phyloP scores from a whole-genome alignment of 352 stramenopile species.

The Globisporangium sylvaticum region DNA sequence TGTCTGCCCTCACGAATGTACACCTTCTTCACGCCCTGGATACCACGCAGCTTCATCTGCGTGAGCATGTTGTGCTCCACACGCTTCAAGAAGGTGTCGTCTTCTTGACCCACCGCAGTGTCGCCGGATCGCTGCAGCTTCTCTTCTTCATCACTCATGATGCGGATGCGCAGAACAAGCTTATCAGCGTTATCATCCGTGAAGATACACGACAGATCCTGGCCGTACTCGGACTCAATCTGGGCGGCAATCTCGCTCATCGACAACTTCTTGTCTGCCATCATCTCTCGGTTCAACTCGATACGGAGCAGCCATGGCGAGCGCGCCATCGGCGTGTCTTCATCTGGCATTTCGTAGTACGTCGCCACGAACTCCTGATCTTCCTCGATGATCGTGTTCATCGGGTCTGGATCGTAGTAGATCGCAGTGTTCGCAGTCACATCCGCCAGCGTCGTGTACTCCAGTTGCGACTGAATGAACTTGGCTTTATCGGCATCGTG shows the following conservation, averaged over 20 bases:
- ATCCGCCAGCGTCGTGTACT: constrained; percentile 97
- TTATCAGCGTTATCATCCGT: constrained; percentile 98
- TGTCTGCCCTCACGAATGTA: constrained; percentile 95
- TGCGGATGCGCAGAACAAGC: constrained; percentile 95
- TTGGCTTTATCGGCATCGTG: constrained; percentile 87
- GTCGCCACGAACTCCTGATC: constrained; percentile 97
- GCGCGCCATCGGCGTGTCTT: constrained; percentile 91
- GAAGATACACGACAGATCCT: constrained; percentile 95
- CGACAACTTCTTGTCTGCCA: constrained; percentile 96
- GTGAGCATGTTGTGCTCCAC: constrained; percentile 97
- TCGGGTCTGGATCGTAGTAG: constrained; percentile 98
- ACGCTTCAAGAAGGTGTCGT: constrained; percentile 96
- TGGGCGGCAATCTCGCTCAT: constrained; percentile 96
- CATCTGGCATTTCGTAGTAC: constrained; percentile 97
- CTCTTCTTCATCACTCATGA: constrained; percentile 93
- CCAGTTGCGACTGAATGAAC: constrained; percentile 92
- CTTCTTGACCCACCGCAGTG: constrained; percentile 86
- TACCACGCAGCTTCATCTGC: constrained; percentile 95
- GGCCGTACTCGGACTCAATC: constrained; percentile 94
- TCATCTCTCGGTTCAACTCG: constrained; percentile 97
- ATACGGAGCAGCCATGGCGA: constrained; percentile 98
- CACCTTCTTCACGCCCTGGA: constrained; percentile 98
- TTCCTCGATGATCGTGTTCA: constrained; percentile 95
- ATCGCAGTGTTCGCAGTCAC: constrained; percentile 97
- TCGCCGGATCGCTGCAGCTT: constrained; percentile 80